Evolutionary conservation across 305 asterid genomes (phyloP).

Genomic region (Vinca major): DNA sequence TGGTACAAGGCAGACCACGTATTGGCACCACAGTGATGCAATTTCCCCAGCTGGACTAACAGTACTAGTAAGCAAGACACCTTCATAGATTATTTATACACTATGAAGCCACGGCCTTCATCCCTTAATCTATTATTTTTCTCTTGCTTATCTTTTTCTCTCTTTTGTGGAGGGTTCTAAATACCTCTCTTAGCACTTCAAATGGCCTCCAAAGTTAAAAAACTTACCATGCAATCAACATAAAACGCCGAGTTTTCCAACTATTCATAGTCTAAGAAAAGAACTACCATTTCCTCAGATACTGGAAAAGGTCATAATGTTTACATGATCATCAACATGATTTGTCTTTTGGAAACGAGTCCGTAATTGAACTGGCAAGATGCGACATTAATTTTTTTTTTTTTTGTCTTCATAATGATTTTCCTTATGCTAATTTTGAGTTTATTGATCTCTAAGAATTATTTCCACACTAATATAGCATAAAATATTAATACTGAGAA

Average conservation of each 20-base stretch:
- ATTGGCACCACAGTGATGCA: not conserved
- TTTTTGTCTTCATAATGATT: not conserved
- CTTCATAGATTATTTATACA: not conserved
- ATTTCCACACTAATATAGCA: no score
- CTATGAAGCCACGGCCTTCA: not conserved
- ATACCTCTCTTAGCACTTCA: not conserved
- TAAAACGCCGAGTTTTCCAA: not conserved
- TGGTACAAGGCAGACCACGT: not conserved
- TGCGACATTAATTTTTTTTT: not conserved
- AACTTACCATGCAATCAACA: slow-evolving; percentile 1
- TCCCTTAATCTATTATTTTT: not conserved
- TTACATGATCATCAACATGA: not conserved
- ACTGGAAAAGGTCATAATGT: not conserved
- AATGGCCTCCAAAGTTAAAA: not conserved
- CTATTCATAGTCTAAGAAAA: not conserved
- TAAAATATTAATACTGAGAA: not conserved
- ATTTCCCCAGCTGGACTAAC: not conserved
- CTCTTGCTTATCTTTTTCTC: not conserved
- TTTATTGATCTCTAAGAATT: no score
- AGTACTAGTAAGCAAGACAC: no score
- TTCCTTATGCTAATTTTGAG: not conserved
- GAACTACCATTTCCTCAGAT: not conserved
- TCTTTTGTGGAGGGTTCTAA: not conserved
- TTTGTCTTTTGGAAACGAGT: not conserved
- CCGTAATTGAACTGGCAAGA: not conserved